phyloP scores from a whole-genome alignment of 306 rosid species.

The Oemleria cerasiformis region DNA sequence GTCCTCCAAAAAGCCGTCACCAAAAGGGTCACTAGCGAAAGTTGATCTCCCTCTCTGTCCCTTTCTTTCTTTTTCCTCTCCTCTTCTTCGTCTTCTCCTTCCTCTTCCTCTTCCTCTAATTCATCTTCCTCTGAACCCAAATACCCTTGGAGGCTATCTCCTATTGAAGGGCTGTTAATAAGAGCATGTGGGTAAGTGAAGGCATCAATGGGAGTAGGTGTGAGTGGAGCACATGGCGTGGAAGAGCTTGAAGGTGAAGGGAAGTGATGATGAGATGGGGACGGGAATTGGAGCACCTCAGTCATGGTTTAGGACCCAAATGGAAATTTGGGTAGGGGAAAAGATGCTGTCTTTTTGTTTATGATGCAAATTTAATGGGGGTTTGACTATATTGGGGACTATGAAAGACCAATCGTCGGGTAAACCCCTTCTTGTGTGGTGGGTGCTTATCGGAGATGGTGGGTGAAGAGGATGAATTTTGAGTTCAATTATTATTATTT shows the following conservation, averaged over 20 bases:
- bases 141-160: slow-evolving; percentile 32
- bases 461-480: too few species aligned
- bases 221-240: slow-evolving; percentile 32
- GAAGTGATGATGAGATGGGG: slow-evolving; percentile 51
- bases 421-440: too few species aligned
- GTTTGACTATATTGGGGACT: slow-evolving; percentile 21
- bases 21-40: slow-evolving; percentile 68
- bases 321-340: not conserved
- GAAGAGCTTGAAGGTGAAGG: slow-evolving; percentile 91
- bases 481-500: too few species aligned
- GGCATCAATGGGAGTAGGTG: slow-evolving; percentile 40
- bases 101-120: slow-evolving; percentile 9
- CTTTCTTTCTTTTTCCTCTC: slow-evolving; percentile 51
- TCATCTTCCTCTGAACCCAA: slow-evolving; percentile 29
- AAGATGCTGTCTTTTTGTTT: slow-evolving; percentile 32
- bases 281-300: slow-evolving; percentile 67
- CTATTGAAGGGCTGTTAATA: slow-evolving; percentile 48
- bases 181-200: slow-evolving; percentile 53
- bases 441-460: too few species aligned
- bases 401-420: slow-evolving; percentile 25
- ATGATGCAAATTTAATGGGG: slow-evolving; percentile 10
- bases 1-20: slow-evolving; percentile 79
- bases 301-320: slow-evolving; percentile 48
- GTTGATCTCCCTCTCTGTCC: slow-evolving; percentile 73
- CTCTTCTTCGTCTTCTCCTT: slow-evolving; percentile 25